phyloP scores from a whole-genome alignment of 139 green algal genomes.

The Chlamydomonas sp. region DNA sequence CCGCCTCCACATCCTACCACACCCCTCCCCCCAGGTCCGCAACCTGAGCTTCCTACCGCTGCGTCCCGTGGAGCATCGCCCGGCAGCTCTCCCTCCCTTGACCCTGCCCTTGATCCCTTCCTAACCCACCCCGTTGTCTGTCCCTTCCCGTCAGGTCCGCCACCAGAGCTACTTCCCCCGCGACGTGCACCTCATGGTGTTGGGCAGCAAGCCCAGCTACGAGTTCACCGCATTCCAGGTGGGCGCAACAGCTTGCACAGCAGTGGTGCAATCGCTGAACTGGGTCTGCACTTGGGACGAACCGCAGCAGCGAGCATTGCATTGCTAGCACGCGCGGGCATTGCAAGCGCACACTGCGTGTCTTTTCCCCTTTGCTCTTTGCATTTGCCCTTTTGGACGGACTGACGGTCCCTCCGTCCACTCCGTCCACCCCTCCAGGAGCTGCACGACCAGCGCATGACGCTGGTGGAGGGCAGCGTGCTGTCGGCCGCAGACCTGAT shows the following conservation, averaged over 20 bases:
- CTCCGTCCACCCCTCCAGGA: slow-evolving; percentile 56
- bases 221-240: slow-evolving; percentile 86
- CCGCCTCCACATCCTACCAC: too few relatives aligned
- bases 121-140: not conserved
- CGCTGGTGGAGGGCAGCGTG: slow-evolving; percentile 77
- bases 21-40: too few relatives aligned
- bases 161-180: slow-evolving; percentile 26
- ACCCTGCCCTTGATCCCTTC: not conserved
- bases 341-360: too few relatives aligned
- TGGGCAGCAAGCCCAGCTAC: slow-evolving; percentile 71
- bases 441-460: slow-evolving; percentile 77
- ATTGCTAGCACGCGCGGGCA: too few relatives aligned
- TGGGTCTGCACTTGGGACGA: not conserved
- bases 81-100: not conserved
- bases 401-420: not conserved
- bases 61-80: too few relatives aligned
- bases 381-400: not conserved
- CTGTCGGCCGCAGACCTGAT: slow-evolving; percentile 76
- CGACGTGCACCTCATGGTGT: slow-evolving; percentile 50
- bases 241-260: not conserved
- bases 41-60: too few relatives aligned
- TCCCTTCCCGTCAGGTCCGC: not conserved
- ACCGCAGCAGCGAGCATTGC: too few relatives aligned
- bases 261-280: not conserved
- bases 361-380: too few relatives aligned